Evolutionary conservation across 805 yeast species (phyloP), one percentile per base, ranked within the genome.

Genomic region (Jamesozyma spencerorum): DNA sequence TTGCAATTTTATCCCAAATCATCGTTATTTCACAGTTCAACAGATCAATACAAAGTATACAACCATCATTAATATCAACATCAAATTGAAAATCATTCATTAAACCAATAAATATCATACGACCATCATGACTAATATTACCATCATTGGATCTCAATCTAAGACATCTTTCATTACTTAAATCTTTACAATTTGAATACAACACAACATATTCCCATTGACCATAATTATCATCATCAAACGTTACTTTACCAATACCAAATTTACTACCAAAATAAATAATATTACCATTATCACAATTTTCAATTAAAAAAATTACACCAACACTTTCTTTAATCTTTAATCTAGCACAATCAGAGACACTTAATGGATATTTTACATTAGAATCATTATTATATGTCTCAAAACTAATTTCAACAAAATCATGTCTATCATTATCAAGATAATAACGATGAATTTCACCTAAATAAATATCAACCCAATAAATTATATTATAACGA

Each of bases 141-240:
- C 96, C 95, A 56, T 87, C 97, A 53, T 87, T 87, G 32, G 92
- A 81, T 52, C 87, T 68, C 57, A 73, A 58, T 34, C 60, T 62
- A 18, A 36, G 44, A 34, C 48, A 44, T 24, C 57, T 47, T 13
- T 49, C 54, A 2, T 53, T 51, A 12, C 61, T 53, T 42, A 66
- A 64, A 34, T 64, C 63, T 6, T 45, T 29, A 38, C 57, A 48
- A 12, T 45, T 41, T 15, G 41, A 38, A 40, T 71, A 79, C 20
- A 62, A 37, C 7, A 57, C 52, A 30, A 65, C 50, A 40, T 63
- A 64, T 28, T 63, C 53, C 60, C 72, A 70, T 19, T 54, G 41
- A 5, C 55, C 49, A 1, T 68, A 63, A 11, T 40, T 42, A 36
- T 82, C 69, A 50, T 71, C 65, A 28, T 75, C 74, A n/a, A n/a